A percentile compares a stretch with the other conserved stretches of the same genome.
Conservation (phyloP, 169 alveolate species). For the Plasmodium gaboni region DNA sequence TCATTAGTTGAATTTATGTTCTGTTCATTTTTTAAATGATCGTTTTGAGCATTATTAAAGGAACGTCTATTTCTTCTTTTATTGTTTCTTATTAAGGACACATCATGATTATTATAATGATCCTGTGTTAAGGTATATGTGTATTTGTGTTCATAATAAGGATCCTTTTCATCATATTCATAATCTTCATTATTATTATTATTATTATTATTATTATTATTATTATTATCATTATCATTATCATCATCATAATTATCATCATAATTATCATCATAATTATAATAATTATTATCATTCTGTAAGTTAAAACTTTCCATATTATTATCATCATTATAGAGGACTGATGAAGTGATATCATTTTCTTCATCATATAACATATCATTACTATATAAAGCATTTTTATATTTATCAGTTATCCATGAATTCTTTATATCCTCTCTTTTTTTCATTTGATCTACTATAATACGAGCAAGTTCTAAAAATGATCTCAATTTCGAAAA, state of each 20-base stretch:
- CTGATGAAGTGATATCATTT: not conserved
- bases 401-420: conserved; percentile 33
- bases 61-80: no score
- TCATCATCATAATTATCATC: not conserved
- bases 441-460: conserved; percentile 62
- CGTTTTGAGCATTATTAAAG: no score
- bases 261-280: not conserved
- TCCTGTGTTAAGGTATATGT: no score
- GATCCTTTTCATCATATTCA: not conserved
- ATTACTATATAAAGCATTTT: not conserved
- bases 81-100: no score
- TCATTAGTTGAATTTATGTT: no score
- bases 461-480: conserved; percentile 54
- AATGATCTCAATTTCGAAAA: conserved; percentile 67
- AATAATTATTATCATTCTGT: not conserved
- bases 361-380: not conserved
- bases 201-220: not conserved
- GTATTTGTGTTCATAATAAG: not conserved
- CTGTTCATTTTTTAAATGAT: no score
- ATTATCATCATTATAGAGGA: not conserved
- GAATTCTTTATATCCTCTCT: conserved; percentile 63
- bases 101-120: no score
- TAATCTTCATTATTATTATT: not conserved
- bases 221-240: not conserved
- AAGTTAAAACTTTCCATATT: not conserved